Conservation (phyloP, 345 rosid genomes). For the Durio zibethinus region DNA sequence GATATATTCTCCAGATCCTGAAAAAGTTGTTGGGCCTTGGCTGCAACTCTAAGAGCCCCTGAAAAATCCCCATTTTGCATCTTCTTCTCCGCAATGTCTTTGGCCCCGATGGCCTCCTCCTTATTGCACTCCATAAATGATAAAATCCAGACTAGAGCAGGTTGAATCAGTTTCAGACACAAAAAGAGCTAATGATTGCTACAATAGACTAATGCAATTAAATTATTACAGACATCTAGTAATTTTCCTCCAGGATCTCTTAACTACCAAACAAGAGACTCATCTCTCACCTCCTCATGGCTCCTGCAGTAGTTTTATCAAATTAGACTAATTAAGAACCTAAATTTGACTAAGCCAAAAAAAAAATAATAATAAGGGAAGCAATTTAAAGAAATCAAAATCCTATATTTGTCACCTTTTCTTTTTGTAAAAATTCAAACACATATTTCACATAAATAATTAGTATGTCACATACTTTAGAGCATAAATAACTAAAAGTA, state of each 20-base stretch:
- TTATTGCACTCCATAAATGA: slow-evolving; percentile 69
- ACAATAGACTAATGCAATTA: background rate
- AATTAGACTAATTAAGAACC: slow-evolving; percentile 5
- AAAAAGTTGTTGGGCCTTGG: slow-evolving; percentile 61
- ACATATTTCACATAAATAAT: background rate
- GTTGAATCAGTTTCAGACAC: background rate
- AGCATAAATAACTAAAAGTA: background rate
- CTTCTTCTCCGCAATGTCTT: slow-evolving; percentile 54
- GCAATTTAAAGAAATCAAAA: background rate
- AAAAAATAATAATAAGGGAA: too few relatives aligned
- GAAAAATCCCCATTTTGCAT: slow-evolving; percentile 58
- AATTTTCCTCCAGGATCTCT: slow-evolving; percentile 5
- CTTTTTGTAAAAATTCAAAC: too few relatives aligned
- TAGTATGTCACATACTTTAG: background rate
- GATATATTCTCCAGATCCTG: slow-evolving; percentile 51
- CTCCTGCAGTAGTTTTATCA: slow-evolving; percentile 10
- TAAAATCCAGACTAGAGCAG: background rate
- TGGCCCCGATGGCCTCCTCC: slow-evolving; percentile 90
- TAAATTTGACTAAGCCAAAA: background rate
- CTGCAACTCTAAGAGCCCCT: slow-evolving; percentile 53
- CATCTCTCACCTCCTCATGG: background rate
- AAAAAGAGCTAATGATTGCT: background rate
- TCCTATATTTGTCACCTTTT: background rate
- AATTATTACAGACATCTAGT: background rate
- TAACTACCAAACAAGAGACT: background rate